Evolutionary conservation across 2,329 filamentous ascomycete genomes (phyloP).

Genomic region (Trichoderma pleuroti): DNA sequence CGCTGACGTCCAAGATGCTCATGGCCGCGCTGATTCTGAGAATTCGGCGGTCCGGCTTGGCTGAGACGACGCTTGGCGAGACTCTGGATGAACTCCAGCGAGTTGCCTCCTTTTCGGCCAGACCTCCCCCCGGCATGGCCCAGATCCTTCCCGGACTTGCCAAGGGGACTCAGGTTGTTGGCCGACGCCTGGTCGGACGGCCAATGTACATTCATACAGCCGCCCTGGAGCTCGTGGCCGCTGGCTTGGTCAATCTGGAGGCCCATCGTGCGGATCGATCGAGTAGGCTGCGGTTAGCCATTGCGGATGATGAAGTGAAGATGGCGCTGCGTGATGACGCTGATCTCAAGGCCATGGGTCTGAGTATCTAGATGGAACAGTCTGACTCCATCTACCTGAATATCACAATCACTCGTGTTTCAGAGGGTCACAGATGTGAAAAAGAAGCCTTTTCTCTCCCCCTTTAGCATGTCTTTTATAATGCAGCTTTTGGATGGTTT

Average conservation of each 20-base stretch:
- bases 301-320: constrained; percentile 87
- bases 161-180: constrained; percentile 27
- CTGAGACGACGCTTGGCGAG: constrained; percentile 84
- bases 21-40: constrained; percentile 77
- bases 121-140: constrained; percentile 37
- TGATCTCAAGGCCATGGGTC: constrained; percentile 75
- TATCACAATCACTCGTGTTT: no score
- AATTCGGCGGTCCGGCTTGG: constrained; percentile 76
- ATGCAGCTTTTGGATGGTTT: neutral
- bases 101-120: constrained; percentile 34
- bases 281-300: constrained; percentile 78
- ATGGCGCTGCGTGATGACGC: constrained; percentile 84
- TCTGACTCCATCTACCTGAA: no score
- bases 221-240: constrained; percentile 78
- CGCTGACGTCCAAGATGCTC: constrained; percentile 78
- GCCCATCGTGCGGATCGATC: constrained; percentile 76
- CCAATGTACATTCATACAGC: constrained; percentile 59
- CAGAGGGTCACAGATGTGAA: no score
- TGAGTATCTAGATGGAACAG: neutral
- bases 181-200: constrained; percentile 32
- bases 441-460: no score
- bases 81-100: constrained; percentile 71
- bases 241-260: constrained; percentile 84
- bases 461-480: neutral
- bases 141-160: constrained; percentile 32